Conservation (phyloP, 768 basidiomycete genomes). For the Hirschioporus abietinus region DNA sequence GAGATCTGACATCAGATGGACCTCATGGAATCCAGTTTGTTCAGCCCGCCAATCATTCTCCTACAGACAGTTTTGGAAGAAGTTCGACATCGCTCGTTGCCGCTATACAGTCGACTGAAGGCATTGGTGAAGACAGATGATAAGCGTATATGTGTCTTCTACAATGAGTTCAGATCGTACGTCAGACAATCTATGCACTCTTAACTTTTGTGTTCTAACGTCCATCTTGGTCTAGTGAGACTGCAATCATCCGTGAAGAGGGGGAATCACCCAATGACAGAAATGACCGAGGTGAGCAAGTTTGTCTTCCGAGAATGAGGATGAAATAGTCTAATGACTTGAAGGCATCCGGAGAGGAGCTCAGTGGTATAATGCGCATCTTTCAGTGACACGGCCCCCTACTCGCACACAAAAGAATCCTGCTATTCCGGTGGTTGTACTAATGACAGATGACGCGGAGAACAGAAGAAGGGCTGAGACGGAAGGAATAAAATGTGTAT, state of each 20-base stretch:
- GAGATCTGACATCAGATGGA: slow-evolving; percentile 66
- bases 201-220: not conserved
- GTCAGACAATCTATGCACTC: slow-evolving; percentile 22
- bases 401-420: slow-evolving; percentile 43
- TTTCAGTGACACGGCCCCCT: slow-evolving; percentile 46
- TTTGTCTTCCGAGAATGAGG: not conserved
- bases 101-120: slow-evolving; percentile 89
- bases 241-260: slow-evolving; percentile 70
- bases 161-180: slow-evolving; percentile 81
- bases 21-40: slow-evolving; percentile 73
- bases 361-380: slow-evolving; percentile 80
- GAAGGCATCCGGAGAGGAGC: slow-evolving; percentile 85
- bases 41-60: slow-evolving; percentile 77
- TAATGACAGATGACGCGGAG: slow-evolving; percentile 86
- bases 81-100: slow-evolving; percentile 90
- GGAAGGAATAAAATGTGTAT: slow-evolving; percentile 53
- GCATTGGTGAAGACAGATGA: slow-evolving; percentile 80
- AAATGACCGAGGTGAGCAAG: slow-evolving; percentile 77
- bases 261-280: slow-evolving; percentile 87
- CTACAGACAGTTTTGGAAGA: slow-evolving; percentile 96
- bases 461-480: slow-evolving; percentile 73
- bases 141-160: slow-evolving; percentile 79
- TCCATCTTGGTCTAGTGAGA: slow-evolving; percentile 47
- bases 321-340: not conserved
- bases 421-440: slow-evolving; percentile 56